These are phyloP conservation scores for Lanmaoa rubissima DNA, from an alignment of 768 basidiomycete species.

Conservation along the genomic window DNA sequence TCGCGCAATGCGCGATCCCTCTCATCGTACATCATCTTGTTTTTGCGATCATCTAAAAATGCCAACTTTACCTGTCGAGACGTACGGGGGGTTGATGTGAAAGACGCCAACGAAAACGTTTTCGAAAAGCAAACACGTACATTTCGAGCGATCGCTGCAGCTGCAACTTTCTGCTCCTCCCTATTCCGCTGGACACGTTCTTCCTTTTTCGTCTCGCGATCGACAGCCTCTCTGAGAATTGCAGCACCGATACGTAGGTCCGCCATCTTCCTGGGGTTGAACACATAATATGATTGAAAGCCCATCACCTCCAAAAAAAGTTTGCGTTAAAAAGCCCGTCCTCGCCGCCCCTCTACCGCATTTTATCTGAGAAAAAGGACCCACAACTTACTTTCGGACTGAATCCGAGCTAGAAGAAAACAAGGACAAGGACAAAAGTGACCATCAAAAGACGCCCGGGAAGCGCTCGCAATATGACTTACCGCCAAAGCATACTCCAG, in stretches of 20 bases:
- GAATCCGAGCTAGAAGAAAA: conserved; percentile 56
- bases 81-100: not conserved
- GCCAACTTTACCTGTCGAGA: conserved; percentile 65
- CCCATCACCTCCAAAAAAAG: conserved; percentile 49
- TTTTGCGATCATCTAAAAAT: conserved; percentile 74
- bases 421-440: no score
- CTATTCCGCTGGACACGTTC: conserved; percentile 47
- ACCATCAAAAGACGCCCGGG: no score
- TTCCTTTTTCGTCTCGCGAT: conserved; percentile 47
- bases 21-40: conserved; percentile 52
- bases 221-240: conserved; percentile 62
- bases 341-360: no score
- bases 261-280: conserved; percentile 47
- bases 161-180: conserved; percentile 58
- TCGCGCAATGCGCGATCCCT: conserved; percentile 54
- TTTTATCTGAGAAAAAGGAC: no score
- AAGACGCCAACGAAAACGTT: not conserved
- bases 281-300: conserved; percentile 74
- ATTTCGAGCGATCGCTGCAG: conserved; percentile 52
- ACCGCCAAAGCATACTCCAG: conserved; percentile 78
- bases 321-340: not conserved
- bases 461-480: not conserved
- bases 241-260: conserved; percentile 63
- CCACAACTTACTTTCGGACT: conserved; percentile 51
- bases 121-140: conserved; percentile 32